These are phyloP conservation scores for Piromyces sp. DNA, from an alignment of 192 early-diverging fungal species.

Conservation along the genomic window DNA sequence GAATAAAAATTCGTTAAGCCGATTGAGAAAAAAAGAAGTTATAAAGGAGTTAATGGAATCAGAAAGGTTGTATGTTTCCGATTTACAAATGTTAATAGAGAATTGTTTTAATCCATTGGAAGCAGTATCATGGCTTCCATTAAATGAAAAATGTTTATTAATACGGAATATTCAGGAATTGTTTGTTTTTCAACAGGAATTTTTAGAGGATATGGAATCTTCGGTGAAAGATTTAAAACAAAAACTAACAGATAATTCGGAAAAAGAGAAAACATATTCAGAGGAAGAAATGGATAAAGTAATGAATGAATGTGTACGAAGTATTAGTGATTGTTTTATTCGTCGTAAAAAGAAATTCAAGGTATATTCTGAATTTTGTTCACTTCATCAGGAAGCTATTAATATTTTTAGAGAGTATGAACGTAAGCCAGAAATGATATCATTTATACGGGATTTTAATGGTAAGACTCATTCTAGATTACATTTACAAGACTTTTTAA, in stretches of 20 bases:
- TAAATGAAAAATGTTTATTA: neutral
- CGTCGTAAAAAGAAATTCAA: neutral
- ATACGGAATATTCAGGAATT: neutral
- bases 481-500: neutral
- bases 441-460: neutral
- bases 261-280: neutral
- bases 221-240: neutral
- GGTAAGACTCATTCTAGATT: neutral
- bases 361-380: neutral
- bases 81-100: neutral
- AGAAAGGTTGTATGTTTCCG: neutral
- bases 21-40: neutral
- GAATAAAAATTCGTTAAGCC: neutral
- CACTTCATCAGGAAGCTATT: neutral
- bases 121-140: neutral
- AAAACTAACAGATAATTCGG: neutral
- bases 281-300: neutral
- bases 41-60: neutral
- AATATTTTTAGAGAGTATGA: neutral
- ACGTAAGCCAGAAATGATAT: neutral
- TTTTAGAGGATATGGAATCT: neutral
- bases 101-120: neutral
- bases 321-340: neutral
- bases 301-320: neutral
- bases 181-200: neutral